Evolutionary conservation across 1,284 basidiomycete species (phyloP).

Genomic region (Ustilago xerochloae): DNA sequence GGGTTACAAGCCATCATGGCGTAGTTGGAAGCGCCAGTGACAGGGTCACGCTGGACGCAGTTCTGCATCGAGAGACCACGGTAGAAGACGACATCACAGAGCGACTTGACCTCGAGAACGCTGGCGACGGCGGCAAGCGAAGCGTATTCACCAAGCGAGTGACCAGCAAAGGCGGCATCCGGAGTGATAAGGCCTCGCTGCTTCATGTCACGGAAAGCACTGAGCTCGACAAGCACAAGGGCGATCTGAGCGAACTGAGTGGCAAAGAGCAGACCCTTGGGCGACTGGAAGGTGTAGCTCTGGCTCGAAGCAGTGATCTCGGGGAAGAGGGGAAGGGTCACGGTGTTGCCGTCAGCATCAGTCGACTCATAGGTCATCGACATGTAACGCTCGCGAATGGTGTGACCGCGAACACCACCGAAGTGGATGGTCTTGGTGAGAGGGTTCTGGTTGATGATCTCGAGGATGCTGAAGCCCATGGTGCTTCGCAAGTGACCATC

Average conservation of each 20-base stretch:
- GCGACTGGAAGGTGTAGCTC: constrained; percentile 93
- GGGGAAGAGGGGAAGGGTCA: constrained; percentile 62
- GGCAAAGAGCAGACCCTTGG: constrained; percentile 91
- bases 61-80: constrained; percentile 93
- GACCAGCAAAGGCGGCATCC: constrained; percentile 92
- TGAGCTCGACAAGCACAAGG: constrained; percentile 91
- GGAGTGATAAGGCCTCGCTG: constrained; percentile 91
- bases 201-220: constrained; percentile 97
- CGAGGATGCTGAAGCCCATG: constrained; percentile 97
- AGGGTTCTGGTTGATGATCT: constrained; percentile 74
- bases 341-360: constrained; percentile 87
- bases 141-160: constrained; percentile 98
- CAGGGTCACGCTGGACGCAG: constrained; percentile 52
- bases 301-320: constrained; percentile 59
- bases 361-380: constrained; percentile 92
- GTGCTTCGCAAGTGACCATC: constrained; percentile 89
- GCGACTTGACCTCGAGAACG: constrained; percentile 91
- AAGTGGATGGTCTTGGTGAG: constrained; percentile 88
- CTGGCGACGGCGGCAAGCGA: constrained; percentile 96
- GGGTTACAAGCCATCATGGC: constrained; percentile 99
- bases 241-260: constrained; percentile 99
- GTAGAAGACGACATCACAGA: constrained; percentile 98
- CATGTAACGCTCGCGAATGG: constrained; percentile 97
- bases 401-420: constrained; percentile 97
- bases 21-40: constrained; percentile 72